These are phyloP conservation scores for Gossypium turneri DNA, from an alignment of 345 rosid genomes.

Conservation along the genomic window DNA sequence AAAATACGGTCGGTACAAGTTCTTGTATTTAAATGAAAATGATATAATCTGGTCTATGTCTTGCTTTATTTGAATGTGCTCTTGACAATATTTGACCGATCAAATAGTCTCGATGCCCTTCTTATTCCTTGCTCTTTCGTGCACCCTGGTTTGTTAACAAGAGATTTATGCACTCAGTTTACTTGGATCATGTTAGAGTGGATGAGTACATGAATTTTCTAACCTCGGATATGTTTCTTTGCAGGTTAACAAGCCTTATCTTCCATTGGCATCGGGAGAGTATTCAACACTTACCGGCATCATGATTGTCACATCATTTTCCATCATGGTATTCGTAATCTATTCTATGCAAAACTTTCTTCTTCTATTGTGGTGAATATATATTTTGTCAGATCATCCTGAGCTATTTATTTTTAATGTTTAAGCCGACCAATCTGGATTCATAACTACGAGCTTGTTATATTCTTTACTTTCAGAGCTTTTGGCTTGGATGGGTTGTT, in stretches of 20 bases:
- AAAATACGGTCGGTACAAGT: not conserved
- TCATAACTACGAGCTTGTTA: not conserved
- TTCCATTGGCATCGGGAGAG: slow-evolving; percentile 95
- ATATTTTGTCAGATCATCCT: not conserved
- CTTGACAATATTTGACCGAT: slow-evolving; percentile 7
- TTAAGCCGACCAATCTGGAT: slow-evolving; percentile 12
- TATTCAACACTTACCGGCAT: slow-evolving; percentile 62
- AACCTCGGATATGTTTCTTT: slow-evolving; percentile 10
- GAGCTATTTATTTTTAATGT: not conserved
- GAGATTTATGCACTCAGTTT: slow-evolving; percentile 7
- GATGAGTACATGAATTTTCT: slow-evolving; percentile 4
- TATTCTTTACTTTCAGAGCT: slow-evolving; percentile 53
- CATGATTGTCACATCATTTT: slow-evolving; percentile 54
- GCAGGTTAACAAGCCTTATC: slow-evolving; percentile 95
- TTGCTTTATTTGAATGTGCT: not conserved
- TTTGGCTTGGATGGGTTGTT: slow-evolving; percentile 82
- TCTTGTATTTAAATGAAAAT: not conserved
- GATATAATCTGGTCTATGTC: not conserved
- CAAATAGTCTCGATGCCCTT: not conserved
- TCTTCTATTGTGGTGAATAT: not conserved
- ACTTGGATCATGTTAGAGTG: not conserved
- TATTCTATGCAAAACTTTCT: not conserved
- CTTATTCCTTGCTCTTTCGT: not conserved
- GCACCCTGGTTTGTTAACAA: not conserved
- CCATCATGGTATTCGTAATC: slow-evolving; percentile 57